A percentile compares a stretch with the other conserved stretches of the same genome.
Conservation (phyloP, 163 green algal genomes). For the Coccomyxa subellipsoidea region DNA sequence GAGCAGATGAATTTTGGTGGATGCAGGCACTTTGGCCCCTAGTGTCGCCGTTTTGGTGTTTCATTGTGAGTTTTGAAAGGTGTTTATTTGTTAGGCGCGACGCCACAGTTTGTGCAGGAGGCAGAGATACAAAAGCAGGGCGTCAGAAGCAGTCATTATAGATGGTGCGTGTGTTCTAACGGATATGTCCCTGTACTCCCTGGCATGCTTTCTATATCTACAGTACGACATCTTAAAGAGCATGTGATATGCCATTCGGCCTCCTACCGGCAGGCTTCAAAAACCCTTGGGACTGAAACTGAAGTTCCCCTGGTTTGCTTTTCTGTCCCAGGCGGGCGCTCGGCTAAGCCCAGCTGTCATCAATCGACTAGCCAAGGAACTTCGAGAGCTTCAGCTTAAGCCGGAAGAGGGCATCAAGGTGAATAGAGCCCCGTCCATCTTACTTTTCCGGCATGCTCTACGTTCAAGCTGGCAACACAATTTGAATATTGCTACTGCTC, state of each 20-base stretch:
- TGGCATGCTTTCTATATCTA: neutral
- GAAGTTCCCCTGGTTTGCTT: neutral
- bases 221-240: neutral
- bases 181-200: neutral
- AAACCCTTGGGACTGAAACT: neutral
- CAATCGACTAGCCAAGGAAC: slow-evolving; percentile 54
- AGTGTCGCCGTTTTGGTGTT: neutral
- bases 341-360: slow-evolving; percentile 12
- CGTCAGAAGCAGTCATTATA: neutral
- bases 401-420: slow-evolving; percentile 76
- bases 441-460: neutral
- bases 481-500: neutral
- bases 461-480: neutral
- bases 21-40: neutral
- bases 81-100: neutral
- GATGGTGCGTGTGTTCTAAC: neutral
- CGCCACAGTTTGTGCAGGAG: neutral
- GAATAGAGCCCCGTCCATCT: neutral
- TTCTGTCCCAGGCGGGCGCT: neutral
- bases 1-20: neutral
- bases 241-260: neutral
- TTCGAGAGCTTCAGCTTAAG: slow-evolving; percentile 60
- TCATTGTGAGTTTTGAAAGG: neutral
- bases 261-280: neutral
- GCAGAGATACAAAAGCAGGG: neutral